phyloP scores from a whole-genome alignment of 2,329 filamentous ascomycete genomes.

The Botrytis fragariae region DNA sequence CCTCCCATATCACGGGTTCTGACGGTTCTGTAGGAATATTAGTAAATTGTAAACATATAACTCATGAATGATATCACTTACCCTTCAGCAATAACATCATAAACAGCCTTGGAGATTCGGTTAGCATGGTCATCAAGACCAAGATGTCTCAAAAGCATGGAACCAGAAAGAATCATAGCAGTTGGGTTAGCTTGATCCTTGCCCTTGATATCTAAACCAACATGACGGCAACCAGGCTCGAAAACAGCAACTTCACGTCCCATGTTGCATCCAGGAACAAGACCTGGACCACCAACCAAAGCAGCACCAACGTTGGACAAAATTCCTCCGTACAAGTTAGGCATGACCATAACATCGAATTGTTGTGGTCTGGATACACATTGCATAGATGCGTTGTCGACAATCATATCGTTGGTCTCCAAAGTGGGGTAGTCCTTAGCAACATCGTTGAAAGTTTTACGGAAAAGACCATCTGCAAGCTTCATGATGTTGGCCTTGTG shows the following conservation, averaged over 20 bases:
- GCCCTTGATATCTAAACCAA: slow-evolving; percentile 98
- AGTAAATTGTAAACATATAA: slow-evolving; percentile 27
- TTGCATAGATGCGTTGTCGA: slow-evolving; percentile 99
- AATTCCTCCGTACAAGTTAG: slow-evolving; percentile 98
- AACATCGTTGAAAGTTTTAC: slow-evolving; percentile 90
- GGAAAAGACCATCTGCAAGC: slow-evolving; percentile 97
- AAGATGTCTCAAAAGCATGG: slow-evolving; percentile 96
- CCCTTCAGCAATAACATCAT: slow-evolving; percentile 82
- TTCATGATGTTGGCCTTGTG: slow-evolving; percentile 99
- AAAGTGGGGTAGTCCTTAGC: slow-evolving; percentile 94
- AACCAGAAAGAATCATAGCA: slow-evolving; percentile 88
- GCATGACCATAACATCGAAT: slow-evolving; percentile 99
- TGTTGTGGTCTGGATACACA: slow-evolving; percentile 94
- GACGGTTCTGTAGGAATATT: slow-evolving; percentile 59
- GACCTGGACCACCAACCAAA: slow-evolving; percentile 92
- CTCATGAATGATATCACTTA: slow-evolving; percentile 48
- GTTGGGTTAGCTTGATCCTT: slow-evolving; percentile 99
- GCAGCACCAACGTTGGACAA: slow-evolving; percentile 98
- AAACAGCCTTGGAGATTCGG: slow-evolving; percentile 87
- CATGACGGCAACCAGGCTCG: slow-evolving; percentile 98
- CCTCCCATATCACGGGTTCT: slow-evolving; percentile 97
- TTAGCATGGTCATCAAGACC: slow-evolving; percentile 98
- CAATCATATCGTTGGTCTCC: slow-evolving; percentile 98
- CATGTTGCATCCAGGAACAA: slow-evolving; percentile 99
- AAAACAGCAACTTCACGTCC: slow-evolving; percentile 97